Evolutionary conservation across 345 rosid genomes (phyloP).

Genomic region (Sapria himalayana): DNA sequence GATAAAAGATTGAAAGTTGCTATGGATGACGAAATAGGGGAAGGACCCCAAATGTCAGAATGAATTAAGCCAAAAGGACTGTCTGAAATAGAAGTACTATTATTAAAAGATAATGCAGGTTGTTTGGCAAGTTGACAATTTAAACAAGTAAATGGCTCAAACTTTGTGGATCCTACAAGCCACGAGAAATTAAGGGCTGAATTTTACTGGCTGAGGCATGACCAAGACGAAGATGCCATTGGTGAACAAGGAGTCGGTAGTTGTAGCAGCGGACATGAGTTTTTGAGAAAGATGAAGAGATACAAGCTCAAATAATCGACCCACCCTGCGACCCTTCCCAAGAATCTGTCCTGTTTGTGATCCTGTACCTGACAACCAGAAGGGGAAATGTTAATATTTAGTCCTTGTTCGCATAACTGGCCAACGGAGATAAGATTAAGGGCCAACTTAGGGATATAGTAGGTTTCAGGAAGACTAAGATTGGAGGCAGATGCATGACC

Average conservation of each 20-base stretch:
- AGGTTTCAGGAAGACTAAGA: not conserved
- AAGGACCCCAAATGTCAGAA: not conserved
- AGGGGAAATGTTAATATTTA: not conserved
- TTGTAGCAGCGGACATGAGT: no score
- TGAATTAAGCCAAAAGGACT: not conserved
- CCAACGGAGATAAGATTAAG: slow-evolving; percentile 4
- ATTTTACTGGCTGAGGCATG: not conserved
- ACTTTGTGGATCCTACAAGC: not conserved
- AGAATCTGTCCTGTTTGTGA: not conserved
- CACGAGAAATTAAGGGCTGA: slow-evolving; percentile 3
- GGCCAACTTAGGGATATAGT: not conserved
- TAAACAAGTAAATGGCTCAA: not conserved
- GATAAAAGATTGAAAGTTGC: no score
- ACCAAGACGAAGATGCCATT: not conserved
- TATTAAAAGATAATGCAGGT: not conserved
- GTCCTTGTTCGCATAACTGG: slow-evolving; percentile 2
- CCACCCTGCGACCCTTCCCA: not conserved
- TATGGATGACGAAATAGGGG: not conserved
- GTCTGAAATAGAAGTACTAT: not conserved
- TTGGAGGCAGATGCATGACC: not conserved
- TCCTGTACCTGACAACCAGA: not conserved
- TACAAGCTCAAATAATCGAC: slow-evolving; percentile 1
- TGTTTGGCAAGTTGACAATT: not conserved
- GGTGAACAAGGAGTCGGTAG: not conserved
- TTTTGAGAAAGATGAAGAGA: not conserved